phyloP scores from a whole-genome alignment of 1,284 basidiomycete genomes.

The Mycena citricolor region DNA sequence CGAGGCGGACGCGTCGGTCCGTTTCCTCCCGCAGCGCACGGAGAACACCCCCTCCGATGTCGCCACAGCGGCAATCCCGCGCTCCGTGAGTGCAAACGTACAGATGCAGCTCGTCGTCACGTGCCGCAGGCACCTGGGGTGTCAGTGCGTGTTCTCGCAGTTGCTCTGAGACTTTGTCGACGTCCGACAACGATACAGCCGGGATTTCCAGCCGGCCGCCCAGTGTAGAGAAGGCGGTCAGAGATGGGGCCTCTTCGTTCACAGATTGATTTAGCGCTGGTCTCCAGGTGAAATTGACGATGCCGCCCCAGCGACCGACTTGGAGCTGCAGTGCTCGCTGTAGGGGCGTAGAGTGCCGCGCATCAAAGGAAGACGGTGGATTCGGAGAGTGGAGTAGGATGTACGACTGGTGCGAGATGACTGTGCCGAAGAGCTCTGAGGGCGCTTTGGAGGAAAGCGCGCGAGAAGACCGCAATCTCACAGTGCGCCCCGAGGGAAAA shows the following conservation, averaged over 20 bases:
- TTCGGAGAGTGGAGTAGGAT: conserved; percentile 54
- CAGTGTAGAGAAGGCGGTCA: conserved; percentile 50
- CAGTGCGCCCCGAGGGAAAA: too few relatives aligned
- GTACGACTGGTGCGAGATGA: conserved; percentile 51
- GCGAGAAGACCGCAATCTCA: too few relatives aligned
- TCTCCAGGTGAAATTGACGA: conserved; percentile 63
- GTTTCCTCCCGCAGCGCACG: conserved; percentile 44
- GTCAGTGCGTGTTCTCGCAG: conserved; percentile 38
- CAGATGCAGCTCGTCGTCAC: conserved; percentile 42
- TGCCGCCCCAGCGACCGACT: conserved; percentile 45
- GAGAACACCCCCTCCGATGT: conserved; percentile 56
- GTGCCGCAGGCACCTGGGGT: conserved; percentile 21
- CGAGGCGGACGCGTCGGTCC: conserved; percentile 28
- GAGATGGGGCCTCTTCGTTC: conserved; percentile 22
- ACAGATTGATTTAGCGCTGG: conserved; percentile 30
- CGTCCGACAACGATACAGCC: conserved; percentile 44
- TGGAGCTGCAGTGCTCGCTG: conserved; percentile 51
- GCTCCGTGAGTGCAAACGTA: conserved; percentile 74
- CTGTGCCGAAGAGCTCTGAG: conserved; percentile 36
- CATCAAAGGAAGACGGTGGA: conserved; percentile 50
- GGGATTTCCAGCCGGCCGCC: conserved; percentile 50
- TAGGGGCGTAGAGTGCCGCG: conserved; percentile 48
- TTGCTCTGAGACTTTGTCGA: conserved; percentile 43
- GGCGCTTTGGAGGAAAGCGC: not conserved
- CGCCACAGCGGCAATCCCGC: conserved; percentile 75